These are phyloP conservation scores for Gossypioides kirkii DNA, from an alignment of 345 rosid species.

Conservation along the genomic window DNA sequence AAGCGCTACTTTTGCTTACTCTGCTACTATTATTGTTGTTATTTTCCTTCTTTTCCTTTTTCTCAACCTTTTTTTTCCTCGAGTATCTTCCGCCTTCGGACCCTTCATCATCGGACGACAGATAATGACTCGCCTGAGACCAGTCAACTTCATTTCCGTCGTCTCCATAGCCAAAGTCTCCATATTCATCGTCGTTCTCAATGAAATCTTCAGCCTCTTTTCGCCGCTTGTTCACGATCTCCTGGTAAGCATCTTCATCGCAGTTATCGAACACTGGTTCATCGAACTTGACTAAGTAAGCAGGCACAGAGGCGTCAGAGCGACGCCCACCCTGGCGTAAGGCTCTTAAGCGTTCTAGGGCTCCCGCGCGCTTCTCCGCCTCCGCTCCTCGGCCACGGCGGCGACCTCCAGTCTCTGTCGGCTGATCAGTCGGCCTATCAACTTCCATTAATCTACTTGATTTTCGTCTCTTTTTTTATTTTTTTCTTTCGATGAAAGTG, in stretches of 20 bases:
- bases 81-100: constrained; percentile 40
- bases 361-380: constrained; percentile 48
- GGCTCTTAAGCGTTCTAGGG: constrained; percentile 70
- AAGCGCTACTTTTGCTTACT: constrained; percentile 50
- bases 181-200: constrained; percentile 70
- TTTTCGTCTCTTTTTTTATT: background rate
- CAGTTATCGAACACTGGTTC: constrained; percentile 75
- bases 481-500: background rate
- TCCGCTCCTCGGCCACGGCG: constrained; percentile 54
- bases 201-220: constrained; percentile 76
- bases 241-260: constrained; percentile 70
- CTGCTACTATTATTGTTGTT: constrained; percentile 41
- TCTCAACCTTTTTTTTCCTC: constrained; percentile 24
- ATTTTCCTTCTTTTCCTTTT: constrained; percentile 52
- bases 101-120: constrained; percentile 73
- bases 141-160: constrained; percentile 95
- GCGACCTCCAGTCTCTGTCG: constrained; percentile 27
- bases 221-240: constrained; percentile 64
- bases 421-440: constrained; percentile 29
- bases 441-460: constrained; percentile 14
- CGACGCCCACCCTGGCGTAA: constrained; percentile 71
- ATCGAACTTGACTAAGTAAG: constrained; percentile 59
- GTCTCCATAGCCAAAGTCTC: constrained; percentile 73
- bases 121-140: constrained; percentile 49
- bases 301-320: constrained; percentile 40